Evolutionary conservation across 2,329 filamentous ascomycete genomes (phyloP), one percentile per base, ranked within the genome.

Genomic region (Botrytis sinoallii): DNA sequence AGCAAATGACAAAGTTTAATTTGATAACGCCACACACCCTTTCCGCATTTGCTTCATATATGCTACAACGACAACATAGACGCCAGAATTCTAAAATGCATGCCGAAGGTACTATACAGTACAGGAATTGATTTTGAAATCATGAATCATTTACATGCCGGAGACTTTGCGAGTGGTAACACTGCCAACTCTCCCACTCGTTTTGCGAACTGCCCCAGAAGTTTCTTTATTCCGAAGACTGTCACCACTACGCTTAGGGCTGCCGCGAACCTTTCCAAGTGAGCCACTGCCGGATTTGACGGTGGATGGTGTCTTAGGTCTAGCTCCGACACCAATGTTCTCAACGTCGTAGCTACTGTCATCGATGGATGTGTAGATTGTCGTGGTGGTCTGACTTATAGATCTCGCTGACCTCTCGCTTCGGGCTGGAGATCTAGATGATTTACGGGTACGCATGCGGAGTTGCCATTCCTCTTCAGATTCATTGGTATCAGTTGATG

Each of bases 351-450:
- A 88, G 32, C 89, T 90, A 20, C 89, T 87, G 77, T 91, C 89
- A 76, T 92, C 89, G 73, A 91, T 87, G 38, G 88, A 83, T 52
- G 86, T 85, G 78, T 90, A 90, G 74, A 89, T 90, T 4, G 91
- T 91, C 0, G 92, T 92, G 4, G 90, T 91, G 6, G 89, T 91
- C 82, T 94, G 92, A 82, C 92, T 94, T 73, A 92, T 88, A 0
- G 93, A 92, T 66, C 93, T 87, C 38, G 52, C 65, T 38, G 71
- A 70, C 72, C 86, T 92, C 73, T 90, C 89, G 68, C 82, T 87
- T 78, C 85, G 87, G 74, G 84, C 88, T 63, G 87, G 92, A 72
- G 88, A 92, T 77, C 88, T 88, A 32, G 88, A 92, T 57, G 84
- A 85, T 84, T 91, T 93, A 78, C 87, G 91, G 74, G 89, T 88